Base-by-base conservation (phyloP, 2,329 filamentous ascomycete species). In the Podosphaera fusca region DNA sequence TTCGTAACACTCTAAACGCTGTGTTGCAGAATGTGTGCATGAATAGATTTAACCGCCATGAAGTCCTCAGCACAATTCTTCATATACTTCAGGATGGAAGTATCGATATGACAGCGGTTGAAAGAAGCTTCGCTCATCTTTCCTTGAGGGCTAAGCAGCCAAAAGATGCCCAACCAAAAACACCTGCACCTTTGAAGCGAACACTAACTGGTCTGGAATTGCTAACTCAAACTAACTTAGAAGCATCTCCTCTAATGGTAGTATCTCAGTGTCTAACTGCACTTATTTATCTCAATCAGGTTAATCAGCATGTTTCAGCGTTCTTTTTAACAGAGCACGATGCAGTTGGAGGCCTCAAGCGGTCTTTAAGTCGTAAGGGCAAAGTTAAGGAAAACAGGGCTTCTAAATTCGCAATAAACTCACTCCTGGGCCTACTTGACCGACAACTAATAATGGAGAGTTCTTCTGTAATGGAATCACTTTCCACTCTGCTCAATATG, bases 241-340 rank as follows among this genome's bases (percentile, higher is more conserved):
- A 96, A 65, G 85, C 94, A 47, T 96, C 92, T 3, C 94, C 94
- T 10, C 77, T 96, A 47, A 81, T 95, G 73, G 87, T 98, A 56
- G 88, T 96, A 7, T 90, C 96, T 68, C 94, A 98, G 69, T 96
- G 92, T 65, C 75, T 98, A 42, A 82, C 85, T 61, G 81, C 92
- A 2, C 75, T 98, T 9, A 85, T 85, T 49, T 87, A 88, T 64
- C 76, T 98, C 30, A 87, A 85, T 12, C 79, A 82, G 60, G 85
- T 85, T 68, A 95, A 94, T 64, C 80, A 82, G 38, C 87, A 94
- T 65, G 84, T 96, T 55, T 81, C 88, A 40, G 87, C 84, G 61
- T 85, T 96, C 67, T 98, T 98, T 76, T 71, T 98, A 58, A 94
- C 86, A 0, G 92, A 98, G 68, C 89, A 96, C 65, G 92, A 98